Evolutionary conservation across 1,139 yeast genomes (phyloP), one percentile per base, ranked within the genome.

Genomic region (Saccharomyces pastorianus): DNA sequence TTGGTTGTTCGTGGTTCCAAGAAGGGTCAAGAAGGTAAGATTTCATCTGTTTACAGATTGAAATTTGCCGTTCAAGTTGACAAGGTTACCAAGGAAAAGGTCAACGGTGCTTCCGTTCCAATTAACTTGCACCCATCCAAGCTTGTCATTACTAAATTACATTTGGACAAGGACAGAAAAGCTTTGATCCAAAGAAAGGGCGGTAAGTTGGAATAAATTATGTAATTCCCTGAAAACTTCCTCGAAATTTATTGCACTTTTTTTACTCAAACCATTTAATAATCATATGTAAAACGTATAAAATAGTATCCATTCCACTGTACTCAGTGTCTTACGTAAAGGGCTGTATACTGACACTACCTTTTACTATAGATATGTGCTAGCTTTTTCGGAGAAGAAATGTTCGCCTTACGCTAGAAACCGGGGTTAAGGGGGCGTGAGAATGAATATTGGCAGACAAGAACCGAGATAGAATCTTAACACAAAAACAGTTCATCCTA

Each of bases 11-110:
- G 99, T 82, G 99, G 99, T 75, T 88, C 99, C 73, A 88, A 88
- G 88, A 95, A 93, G 85, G 99, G 98, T 77, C 91, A 93, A 73
- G 99, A 93, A 83, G 99, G 99, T 80, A 89, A 90, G 82, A 85
- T 95, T 76, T 81, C 93, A 71, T 87, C 96, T 66, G 99, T 93
- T 70, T 95, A 95, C 96, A 93, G 99, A 88, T 88, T 93, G 80
- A 95, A 93, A 81, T 95, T 82, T 76, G 85, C 96, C 71, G 82
- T 95, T 69, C 98, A 91, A 81, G 86, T 95, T 73, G 99, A 91
- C 83, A 93, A 93, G 83, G 83, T 95, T 77, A 84, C 93, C 81
- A 88, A 86, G 82, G 98, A 93, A 80, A 95, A 93, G 84, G 89
- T 96, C 71, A 88, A 85, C 82, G 99, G 98, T 81, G 96, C 96